Conservation (phyloP, 345 rosid genomes). For the Acer campestre region DNA sequence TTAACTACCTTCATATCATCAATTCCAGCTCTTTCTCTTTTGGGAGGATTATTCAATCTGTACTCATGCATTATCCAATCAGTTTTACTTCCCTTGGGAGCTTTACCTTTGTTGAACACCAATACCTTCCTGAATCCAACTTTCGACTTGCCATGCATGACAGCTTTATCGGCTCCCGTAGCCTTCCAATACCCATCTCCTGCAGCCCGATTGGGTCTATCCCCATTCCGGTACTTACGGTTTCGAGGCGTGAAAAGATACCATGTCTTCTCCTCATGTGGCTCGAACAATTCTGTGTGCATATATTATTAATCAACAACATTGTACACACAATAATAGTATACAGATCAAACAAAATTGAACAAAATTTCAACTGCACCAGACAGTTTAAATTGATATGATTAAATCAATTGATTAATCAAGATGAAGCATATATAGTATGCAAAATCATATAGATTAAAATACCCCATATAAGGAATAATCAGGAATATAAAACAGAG, state of each 20-base stretch:
- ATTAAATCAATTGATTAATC: too few species aligned
- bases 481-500: too few species aligned
- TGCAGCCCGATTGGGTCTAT: slow-evolving; percentile 25
- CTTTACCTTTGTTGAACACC: slow-evolving; percentile 27
- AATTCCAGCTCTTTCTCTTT: neutral
- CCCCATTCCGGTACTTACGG: slow-evolving; percentile 26
- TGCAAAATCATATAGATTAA: too few species aligned
- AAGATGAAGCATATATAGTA: too few species aligned
- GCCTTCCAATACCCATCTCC: slow-evolving; percentile 38
- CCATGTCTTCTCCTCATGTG: slow-evolving; percentile 13
- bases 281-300: neutral
- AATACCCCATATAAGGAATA: too few species aligned
- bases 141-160: neutral
- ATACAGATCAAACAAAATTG: too few species aligned
- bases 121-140: slow-evolving; percentile 27
- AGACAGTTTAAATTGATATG: too few species aligned
- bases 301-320: too few species aligned
- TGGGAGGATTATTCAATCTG: slow-evolving; percentile 5
- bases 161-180: slow-evolving; percentile 27
- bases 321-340: too few species aligned
- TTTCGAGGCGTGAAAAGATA: slow-evolving; percentile 30
- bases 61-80: slow-evolving; percentile 38
- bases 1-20: slow-evolving; percentile 23
- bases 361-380: too few species aligned
- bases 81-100: slow-evolving; percentile 25